Conservation (phyloP, 441 rosid species). For the Cnidoscolus chayamansa region DNA sequence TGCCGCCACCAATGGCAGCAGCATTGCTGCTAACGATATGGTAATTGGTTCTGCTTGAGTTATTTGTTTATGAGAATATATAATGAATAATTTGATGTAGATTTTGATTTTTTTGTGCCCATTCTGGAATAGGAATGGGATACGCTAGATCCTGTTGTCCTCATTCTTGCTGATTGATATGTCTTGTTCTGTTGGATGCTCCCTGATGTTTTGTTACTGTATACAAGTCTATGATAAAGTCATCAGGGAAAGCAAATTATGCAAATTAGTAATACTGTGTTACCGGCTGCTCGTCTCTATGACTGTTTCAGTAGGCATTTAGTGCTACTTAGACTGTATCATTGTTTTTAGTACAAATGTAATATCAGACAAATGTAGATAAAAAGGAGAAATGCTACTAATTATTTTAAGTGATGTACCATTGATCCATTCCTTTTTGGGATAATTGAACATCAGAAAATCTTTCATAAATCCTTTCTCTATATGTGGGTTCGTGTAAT, state of each 20-base stretch:
- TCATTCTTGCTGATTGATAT: neutral
- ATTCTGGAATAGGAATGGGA: neutral
- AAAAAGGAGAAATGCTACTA: neutral
- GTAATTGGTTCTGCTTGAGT: conserved; percentile 32
- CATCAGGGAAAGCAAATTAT: neutral
- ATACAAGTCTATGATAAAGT: neutral
- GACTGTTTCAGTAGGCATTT: neutral
- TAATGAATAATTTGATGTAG: neutral
- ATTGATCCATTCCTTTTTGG: neutral
- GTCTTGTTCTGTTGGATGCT: neutral
- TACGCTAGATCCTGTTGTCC: conserved; percentile 23
- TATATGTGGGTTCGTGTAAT: neutral
- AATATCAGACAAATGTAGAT: neutral
- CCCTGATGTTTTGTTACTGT: neutral
- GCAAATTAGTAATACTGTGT: neutral
- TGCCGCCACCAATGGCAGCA: conserved; percentile 68
- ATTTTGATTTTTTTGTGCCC: neutral
- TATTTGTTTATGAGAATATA: neutral
- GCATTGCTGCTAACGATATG: conserved; percentile 60
- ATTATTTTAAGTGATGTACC: neutral
- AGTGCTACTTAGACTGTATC: neutral
- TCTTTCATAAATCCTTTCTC: neutral
- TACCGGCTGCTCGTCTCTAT: neutral
- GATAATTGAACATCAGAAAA: neutral
- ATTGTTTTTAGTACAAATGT: neutral